phyloP scores from a whole-genome alignment of 148 eudicot species.

The Rhododendron molle region DNA sequence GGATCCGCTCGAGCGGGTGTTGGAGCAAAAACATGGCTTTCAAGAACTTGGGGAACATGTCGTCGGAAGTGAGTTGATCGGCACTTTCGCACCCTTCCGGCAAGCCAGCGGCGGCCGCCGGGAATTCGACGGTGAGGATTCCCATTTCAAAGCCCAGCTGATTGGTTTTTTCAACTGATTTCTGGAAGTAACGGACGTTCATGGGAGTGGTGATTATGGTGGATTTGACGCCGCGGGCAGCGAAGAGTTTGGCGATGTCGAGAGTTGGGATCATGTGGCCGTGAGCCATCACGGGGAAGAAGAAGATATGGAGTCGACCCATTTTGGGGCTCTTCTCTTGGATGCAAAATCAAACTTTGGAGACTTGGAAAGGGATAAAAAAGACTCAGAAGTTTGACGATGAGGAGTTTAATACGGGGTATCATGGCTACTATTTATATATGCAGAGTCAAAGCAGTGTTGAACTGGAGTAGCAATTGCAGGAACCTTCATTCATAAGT shows the following conservation, averaged over 20 bases:
- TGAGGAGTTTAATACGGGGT: too few species aligned
- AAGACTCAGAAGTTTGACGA: too few species aligned
- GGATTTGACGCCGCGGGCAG: constrained; percentile 34
- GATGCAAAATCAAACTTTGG: too few species aligned
- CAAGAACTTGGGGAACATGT: neutral
- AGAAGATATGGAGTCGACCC: constrained; percentile 33
- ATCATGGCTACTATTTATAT: too few species aligned
- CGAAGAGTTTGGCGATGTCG: constrained; percentile 48
- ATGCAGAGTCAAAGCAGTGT: neutral
- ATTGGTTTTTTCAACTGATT: constrained; percentile 10
- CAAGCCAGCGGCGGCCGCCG: constrained; percentile 28
- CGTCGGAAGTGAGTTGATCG: neutral
- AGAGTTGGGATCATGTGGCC: constrained; percentile 58
- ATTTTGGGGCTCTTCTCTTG: too few species aligned
- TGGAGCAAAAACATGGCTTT: neutral
- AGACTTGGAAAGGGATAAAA: too few species aligned
- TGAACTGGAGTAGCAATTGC: too few species aligned
- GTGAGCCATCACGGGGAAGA: constrained; percentile 41
- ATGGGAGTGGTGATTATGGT: constrained; percentile 52
- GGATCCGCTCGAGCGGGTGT: neutral
- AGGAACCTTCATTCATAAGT: too few species aligned
- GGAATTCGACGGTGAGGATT: constrained; percentile 28
- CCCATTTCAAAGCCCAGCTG: constrained; percentile 1
- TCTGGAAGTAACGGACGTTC: constrained; percentile 26
- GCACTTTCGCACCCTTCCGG: constrained; percentile 22